A percentile compares a stretch with the other conserved stretches of the same genome.
These are phyloP conservation scores for Chrysanthemum makinoi DNA, from an alignment of 129 eudicot species.

Conservation along the genomic window DNA sequence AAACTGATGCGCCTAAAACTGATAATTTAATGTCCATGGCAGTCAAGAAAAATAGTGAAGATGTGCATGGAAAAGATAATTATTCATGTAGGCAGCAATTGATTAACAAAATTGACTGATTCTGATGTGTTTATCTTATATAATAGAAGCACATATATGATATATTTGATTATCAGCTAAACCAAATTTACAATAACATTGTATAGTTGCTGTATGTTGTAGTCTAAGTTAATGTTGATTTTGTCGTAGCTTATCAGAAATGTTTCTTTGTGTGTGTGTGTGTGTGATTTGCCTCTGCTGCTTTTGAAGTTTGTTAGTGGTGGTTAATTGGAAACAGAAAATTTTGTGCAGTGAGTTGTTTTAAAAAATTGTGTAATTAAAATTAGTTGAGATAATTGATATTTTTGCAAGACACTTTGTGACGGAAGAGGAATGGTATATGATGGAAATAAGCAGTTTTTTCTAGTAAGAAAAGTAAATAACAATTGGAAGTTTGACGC, in stretches of 20 bases:
- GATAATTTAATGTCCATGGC: no score
- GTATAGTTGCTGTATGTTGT: no score
- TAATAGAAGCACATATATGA: no score
- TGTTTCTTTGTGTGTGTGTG: not conserved
- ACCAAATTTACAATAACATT: no score
- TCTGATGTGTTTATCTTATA: no score
- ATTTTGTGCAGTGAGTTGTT: not conserved
- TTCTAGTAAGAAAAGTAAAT: not conserved
- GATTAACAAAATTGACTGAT: conserved; percentile 46
- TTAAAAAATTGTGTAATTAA: not conserved
- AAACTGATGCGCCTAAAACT: not conserved
- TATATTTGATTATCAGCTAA: no score
- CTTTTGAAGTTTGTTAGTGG: not conserved
- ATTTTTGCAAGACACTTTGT: not conserved
- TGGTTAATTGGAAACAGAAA: conserved; percentile 4
- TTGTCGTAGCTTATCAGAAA: not conserved
- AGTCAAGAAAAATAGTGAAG: conserved; percentile 92
- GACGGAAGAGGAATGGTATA: not conserved
- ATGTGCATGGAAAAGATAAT: conserved; percentile 83
- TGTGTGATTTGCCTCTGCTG: conserved; percentile 1
- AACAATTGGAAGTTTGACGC: not conserved
- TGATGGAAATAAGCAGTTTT: not conserved
- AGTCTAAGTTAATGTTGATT: not conserved
- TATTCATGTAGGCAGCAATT: conserved; percentile 95
- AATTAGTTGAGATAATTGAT: not conserved